phyloP scores from a whole-genome alignment of 345 rosid genomes.

The Arabis hirsuta region DNA sequence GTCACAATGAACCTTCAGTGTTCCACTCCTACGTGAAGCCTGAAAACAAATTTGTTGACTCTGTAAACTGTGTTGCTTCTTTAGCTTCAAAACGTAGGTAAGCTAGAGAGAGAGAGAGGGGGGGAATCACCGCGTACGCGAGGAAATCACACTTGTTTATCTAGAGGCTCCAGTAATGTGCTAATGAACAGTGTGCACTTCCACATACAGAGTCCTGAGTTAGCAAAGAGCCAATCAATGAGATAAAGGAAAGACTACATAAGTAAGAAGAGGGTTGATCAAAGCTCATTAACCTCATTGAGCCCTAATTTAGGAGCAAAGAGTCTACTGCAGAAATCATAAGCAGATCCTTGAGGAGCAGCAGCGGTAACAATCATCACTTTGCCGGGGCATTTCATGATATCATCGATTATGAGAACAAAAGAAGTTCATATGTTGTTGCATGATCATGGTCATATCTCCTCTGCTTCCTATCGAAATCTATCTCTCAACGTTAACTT shows the following conservation, averaged over 20 bases:
- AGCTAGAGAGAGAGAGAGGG: slow-evolving; percentile 10
- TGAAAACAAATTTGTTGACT: neutral
- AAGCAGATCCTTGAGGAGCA: slow-evolving; percentile 53
- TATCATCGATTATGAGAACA: slow-evolving; percentile 52
- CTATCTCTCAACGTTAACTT: too few species aligned
- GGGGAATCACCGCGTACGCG: slow-evolving; percentile 54
- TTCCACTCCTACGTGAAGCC: slow-evolving; percentile 70
- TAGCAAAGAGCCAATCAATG: too few species aligned
- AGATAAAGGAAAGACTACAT: too few species aligned
- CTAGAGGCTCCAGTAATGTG: slow-evolving; percentile 71
- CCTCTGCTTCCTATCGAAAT: too few species aligned
- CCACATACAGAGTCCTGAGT: slow-evolving; percentile 72
- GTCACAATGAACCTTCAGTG: slow-evolving; percentile 54
- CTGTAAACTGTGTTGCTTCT: neutral
- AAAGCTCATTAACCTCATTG: slow-evolving; percentile 51
- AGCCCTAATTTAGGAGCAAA: slow-evolving; percentile 67
- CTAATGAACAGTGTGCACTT: slow-evolving; percentile 71
- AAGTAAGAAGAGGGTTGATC: too few species aligned
- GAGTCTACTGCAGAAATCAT: slow-evolving; percentile 66
- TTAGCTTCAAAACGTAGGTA: neutral
- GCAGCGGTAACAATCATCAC: slow-evolving; percentile 59
- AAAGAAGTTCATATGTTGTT: too few species aligned
- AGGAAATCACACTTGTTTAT: slow-evolving; percentile 58
- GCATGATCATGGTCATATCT: too few species aligned
- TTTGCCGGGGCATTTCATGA: slow-evolving; percentile 55